These are phyloP conservation scores for Calonectria pauciramosa DNA, from an alignment of 2,329 filamentous ascomycete species.

Conservation along the genomic window DNA sequence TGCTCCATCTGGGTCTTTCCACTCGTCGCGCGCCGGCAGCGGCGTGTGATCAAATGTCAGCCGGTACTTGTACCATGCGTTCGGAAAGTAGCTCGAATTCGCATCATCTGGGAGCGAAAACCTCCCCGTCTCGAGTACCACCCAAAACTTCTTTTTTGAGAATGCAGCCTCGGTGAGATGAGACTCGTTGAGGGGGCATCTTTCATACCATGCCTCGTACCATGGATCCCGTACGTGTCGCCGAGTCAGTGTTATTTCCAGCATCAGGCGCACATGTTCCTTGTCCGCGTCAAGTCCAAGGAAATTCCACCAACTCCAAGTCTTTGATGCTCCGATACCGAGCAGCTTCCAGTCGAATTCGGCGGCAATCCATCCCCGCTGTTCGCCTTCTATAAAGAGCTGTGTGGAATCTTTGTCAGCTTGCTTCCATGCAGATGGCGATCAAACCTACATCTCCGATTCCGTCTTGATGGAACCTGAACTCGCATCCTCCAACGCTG, in stretches of 20 bases:
- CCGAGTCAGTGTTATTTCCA: not conserved
- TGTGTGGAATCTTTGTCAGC: not conserved
- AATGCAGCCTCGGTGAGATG: not conserved
- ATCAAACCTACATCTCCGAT: not conserved
- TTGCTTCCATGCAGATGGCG: not conserved
- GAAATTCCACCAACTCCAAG: not conserved
- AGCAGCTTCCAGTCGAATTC: slow-evolving; percentile 2
- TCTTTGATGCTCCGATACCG: not conserved
- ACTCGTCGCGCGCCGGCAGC: not conserved
- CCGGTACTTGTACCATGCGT: not conserved
- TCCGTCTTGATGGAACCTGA: not conserved
- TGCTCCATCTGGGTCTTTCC: not conserved
- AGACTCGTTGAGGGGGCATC: not conserved
- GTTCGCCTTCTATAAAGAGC: not conserved
- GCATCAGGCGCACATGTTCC: not conserved
- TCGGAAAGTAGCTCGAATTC: not conserved
- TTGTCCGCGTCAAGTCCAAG: not conserved
- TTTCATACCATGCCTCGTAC: not conserved
- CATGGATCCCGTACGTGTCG: not conserved
- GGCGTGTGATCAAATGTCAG: not conserved
- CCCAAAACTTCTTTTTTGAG: not conserved
- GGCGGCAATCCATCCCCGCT: not conserved
- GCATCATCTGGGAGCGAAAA: not conserved
- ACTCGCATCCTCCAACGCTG: not conserved
- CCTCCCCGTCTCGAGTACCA: not conserved